Evolutionary conservation across 352 stramenopile genomes (phyloP).

Genomic region (Elongisporangium anandrum): DNA sequence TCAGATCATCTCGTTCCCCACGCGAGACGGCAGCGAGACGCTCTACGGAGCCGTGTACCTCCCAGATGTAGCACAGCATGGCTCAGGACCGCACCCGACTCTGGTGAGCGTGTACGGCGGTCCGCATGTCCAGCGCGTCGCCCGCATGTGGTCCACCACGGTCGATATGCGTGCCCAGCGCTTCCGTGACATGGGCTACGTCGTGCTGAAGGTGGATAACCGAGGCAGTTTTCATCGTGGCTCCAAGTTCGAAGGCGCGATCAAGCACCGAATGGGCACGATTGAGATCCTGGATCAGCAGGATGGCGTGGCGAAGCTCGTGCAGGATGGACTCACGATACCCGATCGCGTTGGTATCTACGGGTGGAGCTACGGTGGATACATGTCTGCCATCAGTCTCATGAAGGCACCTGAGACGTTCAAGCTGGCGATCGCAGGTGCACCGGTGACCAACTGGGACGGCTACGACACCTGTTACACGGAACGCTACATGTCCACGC

Average conservation of each 20-base stretch:
- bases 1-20: conserved; percentile 74
- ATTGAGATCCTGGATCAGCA: conserved; percentile 88
- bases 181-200: conserved; percentile 92
- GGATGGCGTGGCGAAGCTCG: conserved; percentile 74
- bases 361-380: conserved; percentile 98
- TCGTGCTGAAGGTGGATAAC: conserved; percentile 96
- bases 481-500: conserved; percentile 96
- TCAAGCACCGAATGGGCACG: conserved; percentile 91
- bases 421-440: conserved; percentile 93
- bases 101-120: conserved; percentile 96
- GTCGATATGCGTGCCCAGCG: conserved; percentile 93
- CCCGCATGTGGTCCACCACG: conserved; percentile 88
- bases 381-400: conserved; percentile 96
- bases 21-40: conserved; percentile 76
- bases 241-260: conserved; percentile 90
- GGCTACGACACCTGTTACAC: conserved; percentile 99
- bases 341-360: conserved; percentile 91
- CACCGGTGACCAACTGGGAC: conserved; percentile 97
- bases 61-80: conserved; percentile 82
- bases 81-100: conserved; percentile 91
- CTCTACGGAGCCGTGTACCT: conserved; percentile 93
- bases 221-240: conserved; percentile 91
- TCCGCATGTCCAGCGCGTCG: conserved; percentile 95
- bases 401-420: conserved; percentile 95
- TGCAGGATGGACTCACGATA: conserved; percentile 86